These are phyloP conservation scores for Leptodermis oblonga DNA, from an alignment of 257 asterid species.

Conservation along the genomic window DNA sequence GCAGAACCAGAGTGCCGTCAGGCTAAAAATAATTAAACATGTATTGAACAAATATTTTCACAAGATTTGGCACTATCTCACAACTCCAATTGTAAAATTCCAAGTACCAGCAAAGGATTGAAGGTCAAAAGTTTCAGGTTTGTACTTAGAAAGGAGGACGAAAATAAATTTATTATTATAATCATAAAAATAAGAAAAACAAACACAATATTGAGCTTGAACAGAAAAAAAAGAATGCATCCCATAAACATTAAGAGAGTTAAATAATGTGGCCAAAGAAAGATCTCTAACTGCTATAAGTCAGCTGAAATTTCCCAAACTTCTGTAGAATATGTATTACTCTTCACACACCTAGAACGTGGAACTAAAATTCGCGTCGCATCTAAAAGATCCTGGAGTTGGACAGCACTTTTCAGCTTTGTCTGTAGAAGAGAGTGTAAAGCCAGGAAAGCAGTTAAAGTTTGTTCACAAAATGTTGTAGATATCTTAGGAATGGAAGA, in stretches of 20 bases:
- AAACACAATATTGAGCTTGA: background rate
- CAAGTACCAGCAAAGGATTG: background rate
- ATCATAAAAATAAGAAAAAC: background rate
- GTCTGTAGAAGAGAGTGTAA: conserved; percentile 51
- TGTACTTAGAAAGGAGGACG: background rate
- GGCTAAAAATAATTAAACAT: background rate
- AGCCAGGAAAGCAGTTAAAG: conserved; percentile 19
- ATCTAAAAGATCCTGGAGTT: conserved; percentile 96
- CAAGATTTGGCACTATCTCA: background rate
- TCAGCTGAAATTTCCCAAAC: background rate
- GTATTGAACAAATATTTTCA: background rate
- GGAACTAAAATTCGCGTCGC: conserved; percentile 93
- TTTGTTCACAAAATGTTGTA: background rate
- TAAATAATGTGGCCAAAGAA: background rate
- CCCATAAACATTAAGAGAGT: background rate
- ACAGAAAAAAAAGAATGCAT: background rate
- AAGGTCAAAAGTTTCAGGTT: background rate
- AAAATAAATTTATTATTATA: too few species aligned
- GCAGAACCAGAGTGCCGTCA: background rate
- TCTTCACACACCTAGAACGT: conserved; percentile 54
- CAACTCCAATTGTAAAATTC: background rate
- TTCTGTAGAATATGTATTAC: background rate
- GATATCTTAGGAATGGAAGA: background rate
- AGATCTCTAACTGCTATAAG: background rate
- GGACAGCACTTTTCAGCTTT: conserved; percentile 91